Base-by-base conservation (phyloP, 352 stramenopile species). In the Globisporangium apiculatum region DNA sequence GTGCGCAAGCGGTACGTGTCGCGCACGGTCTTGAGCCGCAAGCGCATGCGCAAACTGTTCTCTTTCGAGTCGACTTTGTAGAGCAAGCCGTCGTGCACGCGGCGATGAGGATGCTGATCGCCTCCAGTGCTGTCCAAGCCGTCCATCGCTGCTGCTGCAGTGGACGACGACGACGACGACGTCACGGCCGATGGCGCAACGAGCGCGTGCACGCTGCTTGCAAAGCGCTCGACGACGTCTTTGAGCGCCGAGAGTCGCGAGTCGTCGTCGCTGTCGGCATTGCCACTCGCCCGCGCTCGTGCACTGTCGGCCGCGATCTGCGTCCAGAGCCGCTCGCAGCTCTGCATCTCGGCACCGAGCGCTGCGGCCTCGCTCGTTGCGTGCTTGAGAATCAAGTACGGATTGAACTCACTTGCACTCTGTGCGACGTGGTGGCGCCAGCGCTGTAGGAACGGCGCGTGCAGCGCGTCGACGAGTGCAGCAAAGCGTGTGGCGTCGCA, bases 121-220 rank as follows among this genome's bases (percentile, higher is more conserved):
- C 12, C 10, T 24, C 6, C 40, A 31, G 24, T 42, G 38, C 49
- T 43, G 35, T 7, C 14, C 2, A 11, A 31, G 11, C 9, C 24
- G 24, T 31, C 24, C 24, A 31, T 3, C 3, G 24, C 24, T 31
- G 24, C 24, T 2, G 2, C 24, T 31, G 24, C 18, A 37, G 11
- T 52, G 11, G 48, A 40, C 7, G 31, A 2, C 6, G 24, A 40
- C 7, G 31, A 2, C 6, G 24, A 6, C 10, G 12, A 18, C 14
- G 9, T 11, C 3, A 5, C 15, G 9, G 24, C 63, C 18, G 55
- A 37, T 46, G 58, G 55, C 9, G 40, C 51, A 37, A 90, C 78
- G 5, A 92, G 62, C 53, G 89, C 89, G 62, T 89, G 83, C 35
- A 89, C 79, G 53, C 83, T 92, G 54, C 79, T 79, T 1, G 79